Percentiles rank a stretch among this genome's conserved stretches.
Conservation (phyloP, 345 rosid species). For the Eucalyptus coolabah region DNA sequence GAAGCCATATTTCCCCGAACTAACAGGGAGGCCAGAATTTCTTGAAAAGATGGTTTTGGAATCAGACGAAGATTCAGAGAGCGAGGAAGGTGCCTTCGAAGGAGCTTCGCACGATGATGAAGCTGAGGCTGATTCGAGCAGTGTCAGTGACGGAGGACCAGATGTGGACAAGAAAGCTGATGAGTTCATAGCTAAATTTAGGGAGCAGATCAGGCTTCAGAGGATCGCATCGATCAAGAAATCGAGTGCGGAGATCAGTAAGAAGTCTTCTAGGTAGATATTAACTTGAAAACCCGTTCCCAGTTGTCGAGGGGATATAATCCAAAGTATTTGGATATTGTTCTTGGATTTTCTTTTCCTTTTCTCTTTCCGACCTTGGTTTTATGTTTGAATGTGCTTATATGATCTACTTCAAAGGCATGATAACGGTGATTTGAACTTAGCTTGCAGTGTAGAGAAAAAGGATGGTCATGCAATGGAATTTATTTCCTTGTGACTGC, state of each 20-base stretch:
- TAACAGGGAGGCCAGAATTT: not conserved
- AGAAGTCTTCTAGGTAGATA: conserved; percentile 3
- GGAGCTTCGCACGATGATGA: not conserved
- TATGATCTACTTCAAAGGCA: not conserved
- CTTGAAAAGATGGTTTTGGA: conserved; percentile 20
- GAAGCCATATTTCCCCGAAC: not conserved
- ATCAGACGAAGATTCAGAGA: not conserved
- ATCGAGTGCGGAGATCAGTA: conserved; percentile 28
- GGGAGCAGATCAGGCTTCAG: conserved; percentile 98
- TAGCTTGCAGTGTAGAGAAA: not conserved
- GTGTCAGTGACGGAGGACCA: conserved; percentile 31
- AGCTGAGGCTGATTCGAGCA: conserved; percentile 8
- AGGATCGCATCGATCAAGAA: conserved; percentile 82
- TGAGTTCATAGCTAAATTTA: conserved; percentile 95
- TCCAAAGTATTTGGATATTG: not conserved
- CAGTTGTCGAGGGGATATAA: not conserved
- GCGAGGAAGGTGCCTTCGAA: conserved; percentile 1
- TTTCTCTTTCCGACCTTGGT: not conserved
- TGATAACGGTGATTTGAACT: not conserved
- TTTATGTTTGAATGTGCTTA: not conserved
- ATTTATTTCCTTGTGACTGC: not conserved
- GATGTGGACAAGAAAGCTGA: conserved; percentile 96
- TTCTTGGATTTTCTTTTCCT: not conserved
- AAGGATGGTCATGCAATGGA: not conserved
- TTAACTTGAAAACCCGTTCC: not conserved